phyloP scores from a whole-genome alignment of 495 filamentous ascomycete genomes.

The Hypoxylon lenormandii region DNA sequence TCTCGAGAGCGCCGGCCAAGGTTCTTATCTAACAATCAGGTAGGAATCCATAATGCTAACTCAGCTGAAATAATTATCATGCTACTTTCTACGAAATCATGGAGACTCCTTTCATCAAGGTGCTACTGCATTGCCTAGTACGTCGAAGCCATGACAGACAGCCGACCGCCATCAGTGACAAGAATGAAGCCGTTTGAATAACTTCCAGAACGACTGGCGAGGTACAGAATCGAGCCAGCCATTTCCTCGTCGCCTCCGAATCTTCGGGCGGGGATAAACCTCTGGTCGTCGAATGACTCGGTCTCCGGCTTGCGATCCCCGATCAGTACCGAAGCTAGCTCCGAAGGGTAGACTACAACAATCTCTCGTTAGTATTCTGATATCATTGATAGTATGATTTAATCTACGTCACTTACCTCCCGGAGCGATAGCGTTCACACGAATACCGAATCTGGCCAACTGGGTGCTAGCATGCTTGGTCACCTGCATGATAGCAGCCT shows the following conservation, averaged over 20 bases:
- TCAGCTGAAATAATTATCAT: too few relatives aligned
- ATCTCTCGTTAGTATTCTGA: not conserved
- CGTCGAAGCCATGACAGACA: slow-evolving; percentile 44
- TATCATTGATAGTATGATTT: not conserved
- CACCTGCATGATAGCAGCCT: slow-evolving; percentile 65
- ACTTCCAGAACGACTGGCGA: slow-evolving; percentile 37
- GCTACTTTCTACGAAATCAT: too few relatives aligned
- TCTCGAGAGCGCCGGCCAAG: too few relatives aligned
- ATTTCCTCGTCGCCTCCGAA: slow-evolving; percentile 66
- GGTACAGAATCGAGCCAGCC: slow-evolving; percentile 59
- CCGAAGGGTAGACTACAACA: slow-evolving; percentile 53
- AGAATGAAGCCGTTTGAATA: slow-evolving; percentile 64
- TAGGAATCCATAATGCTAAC: too few relatives aligned
- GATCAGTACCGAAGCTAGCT: slow-evolving; percentile 62
- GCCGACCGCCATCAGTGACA: slow-evolving; percentile 63
- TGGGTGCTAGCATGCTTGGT: slow-evolving; percentile 65
- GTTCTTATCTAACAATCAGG: too few relatives aligned
- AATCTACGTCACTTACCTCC: slow-evolving; percentile 59
- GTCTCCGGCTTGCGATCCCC: slow-evolving; percentile 58
- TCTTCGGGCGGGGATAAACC: slow-evolving; percentile 62
- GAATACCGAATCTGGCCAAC: slow-evolving; percentile 63
- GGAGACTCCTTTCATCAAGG: too few relatives aligned
- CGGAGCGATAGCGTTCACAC: slow-evolving; percentile 68
- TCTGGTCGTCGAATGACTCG: slow-evolving; percentile 31
- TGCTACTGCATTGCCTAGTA: slow-evolving; percentile 2